These are phyloP conservation scores for Colletotrichum musicola DNA, from an alignment of 2,329 filamentous ascomycete genomes.

Conservation along the genomic window DNA sequence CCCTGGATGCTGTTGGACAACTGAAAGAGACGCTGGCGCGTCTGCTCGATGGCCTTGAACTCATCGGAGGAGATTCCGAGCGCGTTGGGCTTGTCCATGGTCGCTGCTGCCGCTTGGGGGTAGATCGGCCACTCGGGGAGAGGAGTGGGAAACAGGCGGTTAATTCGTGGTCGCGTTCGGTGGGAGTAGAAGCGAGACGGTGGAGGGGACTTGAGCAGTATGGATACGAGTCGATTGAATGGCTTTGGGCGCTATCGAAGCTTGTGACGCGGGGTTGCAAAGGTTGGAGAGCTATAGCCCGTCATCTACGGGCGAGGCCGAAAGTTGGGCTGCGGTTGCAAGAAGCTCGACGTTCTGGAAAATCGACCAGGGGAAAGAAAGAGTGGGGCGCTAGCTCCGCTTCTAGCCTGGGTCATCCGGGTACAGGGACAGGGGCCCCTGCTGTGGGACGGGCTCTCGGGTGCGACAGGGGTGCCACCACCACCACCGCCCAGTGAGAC, in stretches of 20 bases:
- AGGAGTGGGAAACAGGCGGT: neutral
- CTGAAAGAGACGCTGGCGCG: conserved; percentile 75
- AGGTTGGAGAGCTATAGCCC: neutral
- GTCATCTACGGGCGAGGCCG: neutral
- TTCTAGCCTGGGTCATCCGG: neutral
- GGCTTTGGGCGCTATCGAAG: neutral
- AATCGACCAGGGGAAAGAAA: neutral
- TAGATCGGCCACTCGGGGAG: neutral
- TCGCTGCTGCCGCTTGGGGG: neutral
- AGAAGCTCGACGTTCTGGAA: conserved; percentile 33
- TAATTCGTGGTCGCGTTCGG: neutral
- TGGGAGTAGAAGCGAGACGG: too few relatives aligned
- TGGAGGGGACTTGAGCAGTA: too few relatives aligned
- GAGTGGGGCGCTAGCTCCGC: conserved; percentile 15
- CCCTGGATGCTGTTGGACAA: conserved; percentile 77
- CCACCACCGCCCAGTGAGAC: conserved; percentile 8
- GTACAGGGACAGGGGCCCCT: conserved; percentile 20
- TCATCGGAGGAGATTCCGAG: conserved; percentile 70
- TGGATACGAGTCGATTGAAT: neutral
- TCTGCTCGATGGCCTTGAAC: conserved; percentile 77
- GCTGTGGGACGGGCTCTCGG: neutral
- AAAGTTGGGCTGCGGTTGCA: conserved; percentile 25
- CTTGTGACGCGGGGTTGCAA: neutral
- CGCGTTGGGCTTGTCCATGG: conserved; percentile 34
- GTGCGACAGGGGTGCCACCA: conserved; percentile 2